These are phyloP conservation scores for Penicillium thymicola DNA, from an alignment of 2,329 filamentous ascomycete species.

Conservation along the genomic window DNA sequence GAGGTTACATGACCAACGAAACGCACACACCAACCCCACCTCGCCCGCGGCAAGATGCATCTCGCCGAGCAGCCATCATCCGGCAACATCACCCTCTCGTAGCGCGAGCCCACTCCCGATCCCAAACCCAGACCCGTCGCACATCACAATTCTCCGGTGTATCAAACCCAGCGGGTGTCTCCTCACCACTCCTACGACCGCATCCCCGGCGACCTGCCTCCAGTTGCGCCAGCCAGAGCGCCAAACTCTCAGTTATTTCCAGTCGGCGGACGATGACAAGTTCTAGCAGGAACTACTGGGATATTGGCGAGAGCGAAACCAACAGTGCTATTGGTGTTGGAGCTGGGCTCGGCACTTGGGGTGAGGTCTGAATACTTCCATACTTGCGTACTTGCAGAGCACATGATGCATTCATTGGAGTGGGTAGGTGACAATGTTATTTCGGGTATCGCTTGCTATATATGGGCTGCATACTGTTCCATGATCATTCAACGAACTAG, in stretches of 20 bases:
- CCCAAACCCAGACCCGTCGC: slow-evolving; percentile 54
- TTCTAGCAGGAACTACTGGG: slow-evolving; percentile 86
- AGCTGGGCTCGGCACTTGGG: slow-evolving; percentile 73
- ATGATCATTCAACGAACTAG: not conserved
- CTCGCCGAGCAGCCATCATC: slow-evolving; percentile 77
- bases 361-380: slow-evolving; percentile 56
- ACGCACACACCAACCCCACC: slow-evolving; percentile 34
- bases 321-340: slow-evolving; percentile 68
- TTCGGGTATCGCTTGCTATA: not conserved
- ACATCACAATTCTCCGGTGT: slow-evolving; percentile 40
- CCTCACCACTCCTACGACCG: slow-evolving; percentile 40
- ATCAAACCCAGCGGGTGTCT: slow-evolving; percentile 25
- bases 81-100: slow-evolving; percentile 86
- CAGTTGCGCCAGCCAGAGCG: slow-evolving; percentile 86
- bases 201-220: slow-evolving; percentile 51
- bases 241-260: slow-evolving; percentile 69
- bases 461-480: not conserved
- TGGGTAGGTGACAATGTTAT: not conserved
- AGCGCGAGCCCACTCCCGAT: slow-evolving; percentile 49
- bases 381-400: not conserved
- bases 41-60: slow-evolving; percentile 58
- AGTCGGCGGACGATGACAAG: slow-evolving; percentile 55
- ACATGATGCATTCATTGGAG: not conserved
- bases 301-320: slow-evolving; percentile 77
- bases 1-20: slow-evolving; percentile 32